Conservation (phyloP, 2,329 filamentous ascomycete species). For the Penicillium freii region DNA sequence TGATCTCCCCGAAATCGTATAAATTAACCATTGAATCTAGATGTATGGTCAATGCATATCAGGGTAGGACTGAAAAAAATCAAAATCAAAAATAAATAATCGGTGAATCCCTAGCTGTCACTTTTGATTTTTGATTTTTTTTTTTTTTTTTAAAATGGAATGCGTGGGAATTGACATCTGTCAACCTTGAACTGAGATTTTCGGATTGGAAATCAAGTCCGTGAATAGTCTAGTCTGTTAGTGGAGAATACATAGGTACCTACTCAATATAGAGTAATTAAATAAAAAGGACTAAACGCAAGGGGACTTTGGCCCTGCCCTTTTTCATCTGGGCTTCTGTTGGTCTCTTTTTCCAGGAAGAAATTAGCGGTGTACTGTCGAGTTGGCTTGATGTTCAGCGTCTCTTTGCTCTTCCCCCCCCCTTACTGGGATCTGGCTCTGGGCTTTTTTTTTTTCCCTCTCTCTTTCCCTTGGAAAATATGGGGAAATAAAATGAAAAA, state of each 20-base stretch:
- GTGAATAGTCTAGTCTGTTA: not conserved
- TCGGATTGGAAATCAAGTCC: not conserved
- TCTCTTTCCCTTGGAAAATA: not conserved
- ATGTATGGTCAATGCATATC: conserved; percentile 5
- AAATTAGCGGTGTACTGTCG: conserved; percentile 9
- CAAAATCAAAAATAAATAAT: not conserved
- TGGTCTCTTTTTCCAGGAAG: not conserved
- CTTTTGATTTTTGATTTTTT: not conserved
- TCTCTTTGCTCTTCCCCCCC: not conserved
- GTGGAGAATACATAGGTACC: not conserved
- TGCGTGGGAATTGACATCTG: conserved; percentile 4
- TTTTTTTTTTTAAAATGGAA: not conserved
- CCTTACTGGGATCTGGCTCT: conserved; percentile 12
- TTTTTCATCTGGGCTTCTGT: not conserved
- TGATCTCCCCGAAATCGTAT: not conserved
- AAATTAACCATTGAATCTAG: not conserved
- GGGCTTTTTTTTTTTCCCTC: not conserved
- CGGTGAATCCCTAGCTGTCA: not conserved
- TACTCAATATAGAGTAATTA: not conserved
- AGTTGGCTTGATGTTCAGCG: not conserved
- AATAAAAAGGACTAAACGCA: not conserved
- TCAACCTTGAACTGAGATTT: not conserved
- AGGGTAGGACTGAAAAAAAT: not conserved
- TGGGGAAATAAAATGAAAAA: not conserved
- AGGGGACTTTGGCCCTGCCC: not conserved